Conservation (phyloP, 1,284 basidiomycete genomes). For the Chalciporus piperatoides region DNA sequence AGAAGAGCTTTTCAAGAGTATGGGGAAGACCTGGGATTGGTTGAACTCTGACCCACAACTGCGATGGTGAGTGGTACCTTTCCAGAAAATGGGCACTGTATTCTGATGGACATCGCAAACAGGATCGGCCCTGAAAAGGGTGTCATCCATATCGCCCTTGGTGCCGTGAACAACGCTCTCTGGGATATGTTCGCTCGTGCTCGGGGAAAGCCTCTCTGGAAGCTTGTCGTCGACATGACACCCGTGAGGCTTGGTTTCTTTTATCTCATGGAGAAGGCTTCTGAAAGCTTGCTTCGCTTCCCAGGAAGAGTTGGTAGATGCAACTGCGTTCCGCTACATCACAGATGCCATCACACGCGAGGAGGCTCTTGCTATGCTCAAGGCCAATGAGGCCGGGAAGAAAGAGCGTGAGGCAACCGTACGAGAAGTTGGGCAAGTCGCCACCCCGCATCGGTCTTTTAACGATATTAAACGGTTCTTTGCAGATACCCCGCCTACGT, state of each 20-base stretch:
- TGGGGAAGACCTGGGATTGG: conserved; percentile 82
- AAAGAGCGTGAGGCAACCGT: conserved; percentile 74
- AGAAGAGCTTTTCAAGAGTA: conserved; percentile 80
- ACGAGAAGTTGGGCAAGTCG: conserved; percentile 52
- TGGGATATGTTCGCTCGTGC: conserved; percentile 84
- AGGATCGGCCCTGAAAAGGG: conserved; percentile 90
- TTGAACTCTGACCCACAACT: conserved; percentile 85
- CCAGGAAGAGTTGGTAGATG: conserved; percentile 82
- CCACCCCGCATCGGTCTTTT: neutral
- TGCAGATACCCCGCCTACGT: conserved; percentile 90
- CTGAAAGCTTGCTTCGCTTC: neutral
- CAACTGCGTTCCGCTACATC: conserved; percentile 88
- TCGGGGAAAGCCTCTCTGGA: conserved; percentile 80
- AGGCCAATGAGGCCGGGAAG: conserved; percentile 74
- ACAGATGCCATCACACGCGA: conserved; percentile 90
- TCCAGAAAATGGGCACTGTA: neutral
- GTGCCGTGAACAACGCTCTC: conserved; percentile 76
- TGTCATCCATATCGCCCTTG: conserved; percentile 79
- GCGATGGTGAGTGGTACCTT: conserved; percentile 62
- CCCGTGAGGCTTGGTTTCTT: conserved; percentile 46
- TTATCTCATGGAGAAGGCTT: neutral
- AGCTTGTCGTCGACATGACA: conserved; percentile 79
- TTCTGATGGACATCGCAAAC: neutral
- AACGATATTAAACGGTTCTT: neutral
- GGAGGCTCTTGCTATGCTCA: conserved; percentile 84